Evolutionary conservation across 345 rosid species (phyloP), one percentile per base, ranked within the genome.

Genomic region (Populus euphratica): DNA sequence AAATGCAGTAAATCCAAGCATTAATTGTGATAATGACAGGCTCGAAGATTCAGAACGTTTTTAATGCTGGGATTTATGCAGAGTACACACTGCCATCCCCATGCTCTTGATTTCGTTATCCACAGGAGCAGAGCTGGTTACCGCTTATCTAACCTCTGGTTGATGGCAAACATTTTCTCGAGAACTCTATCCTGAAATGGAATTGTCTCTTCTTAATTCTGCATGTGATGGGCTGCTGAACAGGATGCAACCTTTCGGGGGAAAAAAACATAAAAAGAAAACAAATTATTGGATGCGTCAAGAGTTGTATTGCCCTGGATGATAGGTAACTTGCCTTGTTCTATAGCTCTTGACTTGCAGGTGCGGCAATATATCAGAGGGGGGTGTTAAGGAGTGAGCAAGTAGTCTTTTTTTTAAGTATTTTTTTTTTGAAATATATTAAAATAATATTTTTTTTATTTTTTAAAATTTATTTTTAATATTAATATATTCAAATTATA

Each of bases 31-130:
- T 39, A 18, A 56, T 54, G 81, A 73, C 62, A 18, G 59, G 11
- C 36, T 13, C 20, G 44, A 68, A 27, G 21, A 25, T 67, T 79
- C 77, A 76, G 79, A 76, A 49, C 49, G 6, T 38, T 33, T 5
- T 33, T 4, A 33, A 33, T 33, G 36, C 5, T 33, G 5, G 5
- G 36, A 33, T 33, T 33, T 33, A 4, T 4, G 36, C 5, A 4
- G 36, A 4, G 36, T 5, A 33, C 36, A 33, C 35, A 33, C 36
- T 0, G 36, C 36, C 5, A 33, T 33, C 5, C 35, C 35, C 5
- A 33, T 61, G 61, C 20, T 25, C 38, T n/a, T 69, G 18, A 18
- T 44, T 31, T 31, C 33, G 63, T 44, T 47, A n/a, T 38, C 52
- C 27, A 25, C 29, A 23, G 29, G 31, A 36, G 33, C 43, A 25